Conservation (phyloP, 257 asterid species). For the Jacaranda mimosifolia region DNA sequence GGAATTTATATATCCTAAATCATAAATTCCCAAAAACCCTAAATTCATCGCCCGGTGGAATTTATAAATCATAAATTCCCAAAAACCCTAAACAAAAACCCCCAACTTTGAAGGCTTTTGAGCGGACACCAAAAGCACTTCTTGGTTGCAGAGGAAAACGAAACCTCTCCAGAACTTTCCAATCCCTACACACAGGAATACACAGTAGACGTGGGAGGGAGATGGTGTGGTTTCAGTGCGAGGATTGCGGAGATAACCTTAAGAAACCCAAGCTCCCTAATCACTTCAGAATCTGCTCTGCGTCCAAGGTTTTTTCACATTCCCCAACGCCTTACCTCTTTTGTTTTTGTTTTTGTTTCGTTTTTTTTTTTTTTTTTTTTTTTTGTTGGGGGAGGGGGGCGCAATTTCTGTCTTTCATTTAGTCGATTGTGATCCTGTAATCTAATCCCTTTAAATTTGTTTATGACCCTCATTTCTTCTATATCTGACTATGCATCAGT, state of each 20-base stretch:
- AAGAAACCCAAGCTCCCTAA: constrained; percentile 90
- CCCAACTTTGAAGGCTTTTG: background rate
- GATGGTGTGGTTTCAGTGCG: constrained; percentile 99
- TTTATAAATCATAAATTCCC: too few species aligned
- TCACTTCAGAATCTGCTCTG: constrained; percentile 91
- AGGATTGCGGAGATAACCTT: constrained; percentile 93
- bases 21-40: constrained; percentile 40
- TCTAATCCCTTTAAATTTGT: background rate
- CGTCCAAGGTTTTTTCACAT: constrained; percentile 64
- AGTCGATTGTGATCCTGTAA: constrained; percentile 10
- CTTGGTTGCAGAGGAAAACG: constrained; percentile 6
- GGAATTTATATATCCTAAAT: background rate
- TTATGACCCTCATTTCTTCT: constrained; percentile 8
- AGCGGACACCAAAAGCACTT: background rate
- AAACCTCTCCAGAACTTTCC: constrained; percentile 21
- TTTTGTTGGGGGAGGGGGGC: background rate
- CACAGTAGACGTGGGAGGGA: constrained; percentile 36
- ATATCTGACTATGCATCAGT: constrained; percentile 43
- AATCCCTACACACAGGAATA: constrained; percentile 29
- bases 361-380: background rate
- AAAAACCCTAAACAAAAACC: too few species aligned
- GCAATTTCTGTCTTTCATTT: background rate
- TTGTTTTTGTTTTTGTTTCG: too few species aligned
- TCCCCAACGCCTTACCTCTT: background rate
- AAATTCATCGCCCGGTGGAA: too few species aligned